Evolutionary conservation across 306 rosid genomes (phyloP).

Genomic region (Canavalia gladiata): DNA sequence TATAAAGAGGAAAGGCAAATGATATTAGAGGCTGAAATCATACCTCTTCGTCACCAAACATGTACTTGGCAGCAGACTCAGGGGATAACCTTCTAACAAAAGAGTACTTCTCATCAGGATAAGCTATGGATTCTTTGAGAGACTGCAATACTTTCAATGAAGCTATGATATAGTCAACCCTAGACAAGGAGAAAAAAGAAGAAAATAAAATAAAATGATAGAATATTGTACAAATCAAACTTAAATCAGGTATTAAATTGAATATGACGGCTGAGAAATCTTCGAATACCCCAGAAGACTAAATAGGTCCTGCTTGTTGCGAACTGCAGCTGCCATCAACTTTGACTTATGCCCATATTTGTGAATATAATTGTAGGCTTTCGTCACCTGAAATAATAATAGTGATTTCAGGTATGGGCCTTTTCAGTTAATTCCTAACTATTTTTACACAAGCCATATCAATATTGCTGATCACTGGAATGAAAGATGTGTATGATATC

Average conservation of each 20-base stretch:
- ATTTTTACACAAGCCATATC: conserved; percentile 40
- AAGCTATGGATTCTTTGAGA: conserved; percentile 81
- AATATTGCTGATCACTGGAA: conserved; percentile 25
- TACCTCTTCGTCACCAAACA: conserved; percentile 85
- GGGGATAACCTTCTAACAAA: conserved; percentile 90
- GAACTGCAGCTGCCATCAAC: conserved; percentile 99
- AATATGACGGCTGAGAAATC: conserved; percentile 33
- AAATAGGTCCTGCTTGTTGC: conserved; percentile 94
- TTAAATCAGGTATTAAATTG: conserved; percentile 31
- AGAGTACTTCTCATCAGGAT: conserved; percentile 86
- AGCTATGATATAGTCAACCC: conserved; percentile 97
- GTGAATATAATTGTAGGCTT: conserved; percentile 95
- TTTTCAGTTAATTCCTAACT: conserved; percentile 28
- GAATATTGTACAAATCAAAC: conserved; percentile 36
- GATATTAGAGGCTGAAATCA: conserved; percentile 43
- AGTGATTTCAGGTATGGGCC: conserved; percentile 22
- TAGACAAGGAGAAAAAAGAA: conserved; percentile 49
- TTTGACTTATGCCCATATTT: conserved; percentile 89
- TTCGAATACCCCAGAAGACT: conserved; percentile 88
- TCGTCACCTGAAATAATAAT: conserved; percentile 73
- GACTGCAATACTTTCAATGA: conserved; percentile 93
- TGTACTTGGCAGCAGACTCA: conserved; percentile 71
- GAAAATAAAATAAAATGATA: conserved; percentile 19
- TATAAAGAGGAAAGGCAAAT: conserved; percentile 17
- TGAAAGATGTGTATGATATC: not conserved